phyloP scores from a whole-genome alignment of 2,329 filamentous ascomycete genomes.

The Xylaria arbuscula region DNA sequence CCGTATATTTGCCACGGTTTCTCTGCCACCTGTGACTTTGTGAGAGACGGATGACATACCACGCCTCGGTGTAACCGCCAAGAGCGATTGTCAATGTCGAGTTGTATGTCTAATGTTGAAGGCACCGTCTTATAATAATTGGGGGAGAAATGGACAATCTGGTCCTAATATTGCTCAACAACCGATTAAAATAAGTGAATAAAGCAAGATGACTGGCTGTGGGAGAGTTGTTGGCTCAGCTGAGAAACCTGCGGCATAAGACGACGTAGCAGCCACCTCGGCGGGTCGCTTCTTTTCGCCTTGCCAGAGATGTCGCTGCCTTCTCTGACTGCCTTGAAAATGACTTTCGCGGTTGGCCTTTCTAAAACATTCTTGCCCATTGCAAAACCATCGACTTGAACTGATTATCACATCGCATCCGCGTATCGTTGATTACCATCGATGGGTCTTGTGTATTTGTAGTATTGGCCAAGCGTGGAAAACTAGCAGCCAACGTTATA shows the following conservation, averaged over 20 bases:
- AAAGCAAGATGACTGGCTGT: slow-evolving; percentile 18
- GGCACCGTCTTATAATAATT: neutral
- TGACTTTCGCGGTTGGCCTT: neutral
- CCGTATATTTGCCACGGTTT: neutral
- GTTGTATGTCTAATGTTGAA: slow-evolving; percentile 4
- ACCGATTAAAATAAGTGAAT: slow-evolving; percentile 10
- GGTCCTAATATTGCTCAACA: slow-evolving; percentile 21
- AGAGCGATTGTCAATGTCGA: slow-evolving; percentile 6
- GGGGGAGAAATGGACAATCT: neutral
- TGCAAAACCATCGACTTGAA: slow-evolving; percentile 13
- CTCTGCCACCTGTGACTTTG: neutral
- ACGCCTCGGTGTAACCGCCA: slow-evolving; percentile 2
- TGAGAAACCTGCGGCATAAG: slow-evolving; percentile 25
- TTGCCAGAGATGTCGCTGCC: slow-evolving; percentile 20
- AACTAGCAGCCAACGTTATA: slow-evolving; percentile 13
- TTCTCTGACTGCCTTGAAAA: slow-evolving; percentile 15
- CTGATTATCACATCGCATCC: slow-evolving; percentile 2
- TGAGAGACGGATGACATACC: slow-evolving; percentile 12
- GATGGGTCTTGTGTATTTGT: slow-evolving; percentile 7
- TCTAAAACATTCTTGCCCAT: neutral
- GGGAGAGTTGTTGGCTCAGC: slow-evolving; percentile 24
- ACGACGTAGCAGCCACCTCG: slow-evolving; percentile 19
- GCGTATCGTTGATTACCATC: neutral
- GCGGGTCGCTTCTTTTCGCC: slow-evolving; percentile 23
- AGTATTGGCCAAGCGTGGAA: neutral